Evolutionary conservation across 208 protist species (phyloP).

Genomic region (Acanthamoeba castellanii): DNA sequence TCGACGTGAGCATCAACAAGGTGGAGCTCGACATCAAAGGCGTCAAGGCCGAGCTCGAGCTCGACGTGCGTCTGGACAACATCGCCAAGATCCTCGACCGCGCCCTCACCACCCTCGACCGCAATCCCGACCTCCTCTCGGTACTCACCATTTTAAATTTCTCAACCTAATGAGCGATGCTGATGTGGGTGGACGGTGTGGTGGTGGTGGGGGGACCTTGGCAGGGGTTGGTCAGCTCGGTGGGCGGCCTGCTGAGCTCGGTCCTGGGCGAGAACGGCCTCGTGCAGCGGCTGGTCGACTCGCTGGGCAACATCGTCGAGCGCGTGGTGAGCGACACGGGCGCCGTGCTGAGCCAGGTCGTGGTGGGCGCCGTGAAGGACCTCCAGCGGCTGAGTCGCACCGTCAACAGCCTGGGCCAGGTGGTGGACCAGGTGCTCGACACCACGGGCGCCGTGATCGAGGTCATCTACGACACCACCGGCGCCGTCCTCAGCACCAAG

Average conservation of each 20-base stretch:
- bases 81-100: not conserved
- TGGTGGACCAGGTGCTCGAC: not conserved
- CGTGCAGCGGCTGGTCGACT: conserved; percentile 25
- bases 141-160: not conserved
- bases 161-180: no score
- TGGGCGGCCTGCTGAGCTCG: conserved; percentile 6
- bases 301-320: conserved; percentile 16
- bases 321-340: not conserved
- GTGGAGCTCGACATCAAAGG: conserved; percentile 23
- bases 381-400: not conserved
- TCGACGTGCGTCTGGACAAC: conserved; percentile 17
- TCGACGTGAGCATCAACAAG: conserved; percentile 19
- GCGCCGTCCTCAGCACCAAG: conserved; percentile 26
- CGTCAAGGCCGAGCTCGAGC: conserved; percentile 45
- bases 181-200: no score
- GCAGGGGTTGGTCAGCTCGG: not conserved
- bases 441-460: not conserved
- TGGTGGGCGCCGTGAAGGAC: not conserved
- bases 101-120: not conserved
- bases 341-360: not conserved
- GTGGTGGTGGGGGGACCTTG: no score
- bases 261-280: not conserved
- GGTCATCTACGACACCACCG: conserved; percentile 36
- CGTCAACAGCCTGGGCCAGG: conserved; percentile 37
- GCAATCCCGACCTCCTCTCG: conserved; percentile 14